Conservation (phyloP, 768 basidiomycete genomes). For the Xanthoconium purpureum region DNA sequence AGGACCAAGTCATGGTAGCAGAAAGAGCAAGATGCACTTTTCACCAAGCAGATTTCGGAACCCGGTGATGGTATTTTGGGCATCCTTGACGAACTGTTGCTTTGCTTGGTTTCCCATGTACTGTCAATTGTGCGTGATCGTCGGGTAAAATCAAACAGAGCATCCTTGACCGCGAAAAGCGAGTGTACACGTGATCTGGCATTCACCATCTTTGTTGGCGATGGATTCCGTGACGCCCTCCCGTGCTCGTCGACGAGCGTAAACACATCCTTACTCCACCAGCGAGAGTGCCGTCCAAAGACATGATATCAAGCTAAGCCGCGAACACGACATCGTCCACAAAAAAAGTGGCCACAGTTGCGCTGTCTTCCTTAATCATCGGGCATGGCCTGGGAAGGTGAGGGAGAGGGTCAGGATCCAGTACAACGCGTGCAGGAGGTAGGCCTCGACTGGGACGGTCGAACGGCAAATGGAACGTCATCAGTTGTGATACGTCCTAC, state of each 20-base stretch:
- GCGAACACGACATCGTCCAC: no score
- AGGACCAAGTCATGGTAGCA: neutral
- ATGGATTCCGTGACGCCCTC: conserved; percentile 93
- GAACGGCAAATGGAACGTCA: no score
- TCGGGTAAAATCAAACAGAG: conserved; percentile 1
- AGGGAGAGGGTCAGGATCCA: no score
- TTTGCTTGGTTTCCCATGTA: conserved; percentile 96
- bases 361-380: no score
- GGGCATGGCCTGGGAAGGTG: no score
- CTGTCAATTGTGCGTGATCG: conserved; percentile 39
- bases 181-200: conserved; percentile 94
- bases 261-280: no score
- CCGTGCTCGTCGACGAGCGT: conserved; percentile 38
- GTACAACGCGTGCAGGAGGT: no score
- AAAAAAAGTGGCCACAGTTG: no score
- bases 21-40: conserved; percentile 54
- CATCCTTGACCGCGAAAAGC: conserved; percentile 85
- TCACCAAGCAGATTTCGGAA: conserved; percentile 93
- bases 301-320: no score
- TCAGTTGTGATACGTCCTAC: no score
- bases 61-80: conserved; percentile 89
- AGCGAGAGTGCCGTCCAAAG: no score
- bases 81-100: conserved; percentile 92
- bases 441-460: no score
- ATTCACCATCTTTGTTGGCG: conserved; percentile 97